These are phyloP conservation scores for Licmophora abbreviata DNA, from an alignment of 108 stramenopile species.

Conservation along the genomic window DNA sequence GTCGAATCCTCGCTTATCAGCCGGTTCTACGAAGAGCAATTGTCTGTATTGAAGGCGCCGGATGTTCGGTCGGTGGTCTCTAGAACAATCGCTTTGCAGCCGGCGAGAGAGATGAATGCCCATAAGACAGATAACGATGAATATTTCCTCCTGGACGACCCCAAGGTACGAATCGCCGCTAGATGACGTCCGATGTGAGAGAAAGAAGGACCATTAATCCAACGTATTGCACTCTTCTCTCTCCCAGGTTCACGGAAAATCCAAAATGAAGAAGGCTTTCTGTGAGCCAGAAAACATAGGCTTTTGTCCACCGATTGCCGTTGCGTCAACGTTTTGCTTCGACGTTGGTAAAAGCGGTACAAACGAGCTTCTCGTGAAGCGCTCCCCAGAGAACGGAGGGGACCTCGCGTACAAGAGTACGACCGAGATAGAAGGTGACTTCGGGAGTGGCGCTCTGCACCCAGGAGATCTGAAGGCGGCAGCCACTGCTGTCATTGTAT, in stretches of 20 bases:
- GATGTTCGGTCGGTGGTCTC: conserved; percentile 13
- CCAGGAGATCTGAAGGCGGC: conserved; percentile 94
- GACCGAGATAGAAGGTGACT: conserved; percentile 71
- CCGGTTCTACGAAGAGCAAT: conserved; percentile 37
- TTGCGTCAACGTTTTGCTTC: conserved; percentile 57
- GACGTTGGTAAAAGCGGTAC: conserved; percentile 14
- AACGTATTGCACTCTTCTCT: conserved; percentile 1
- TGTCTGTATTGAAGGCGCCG: conserved; percentile 22
- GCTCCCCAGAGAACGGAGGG: conserved; percentile 81
- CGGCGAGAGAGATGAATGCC: conserved; percentile 51
- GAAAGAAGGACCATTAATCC: not conserved
- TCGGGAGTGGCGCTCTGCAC: conserved; percentile 79
- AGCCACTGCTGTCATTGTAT: conserved; percentile 66
- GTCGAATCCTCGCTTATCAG: conserved; percentile 19
- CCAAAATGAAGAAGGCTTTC: conserved; percentile 98
- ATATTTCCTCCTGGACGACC: conserved; percentile 78
- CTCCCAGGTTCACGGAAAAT: conserved; percentile 82
- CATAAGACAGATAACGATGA: conserved; percentile 81
- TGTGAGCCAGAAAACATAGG: conserved; percentile 91
- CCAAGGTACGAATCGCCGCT: conserved; percentile 42
- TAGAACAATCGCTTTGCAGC: conserved; percentile 31
- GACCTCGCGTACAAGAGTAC: conserved; percentile 69
- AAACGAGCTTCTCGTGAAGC: conserved; percentile 47
- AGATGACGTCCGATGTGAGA: not conserved
- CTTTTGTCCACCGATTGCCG: conserved; percentile 80